Percentiles rank a stretch among this genome's conserved stretches.
phyloP scores from a whole-genome alignment of 1,284 basidiomycete species.

The Trametes pubescens region DNA sequence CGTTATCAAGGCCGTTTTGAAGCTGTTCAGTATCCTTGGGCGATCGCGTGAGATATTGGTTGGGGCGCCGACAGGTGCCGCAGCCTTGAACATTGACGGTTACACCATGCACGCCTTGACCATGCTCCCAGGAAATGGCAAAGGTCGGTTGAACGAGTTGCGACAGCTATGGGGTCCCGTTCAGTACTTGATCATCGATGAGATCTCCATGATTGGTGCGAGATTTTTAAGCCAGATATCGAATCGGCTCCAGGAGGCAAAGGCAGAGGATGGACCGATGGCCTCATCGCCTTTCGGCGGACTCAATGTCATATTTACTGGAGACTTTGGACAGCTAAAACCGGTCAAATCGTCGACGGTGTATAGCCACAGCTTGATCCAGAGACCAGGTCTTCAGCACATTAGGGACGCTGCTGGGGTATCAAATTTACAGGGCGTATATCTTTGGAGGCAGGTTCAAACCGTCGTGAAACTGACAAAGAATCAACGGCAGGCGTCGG shows the following conservation, averaged over 20 bases:
- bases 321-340: constrained; percentile 28
- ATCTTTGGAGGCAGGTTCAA: not conserved
- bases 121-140: constrained; percentile 6
- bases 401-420: not conserved
- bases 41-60: constrained; percentile 1
- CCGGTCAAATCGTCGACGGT: constrained; percentile 14
- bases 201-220: constrained; percentile 17
- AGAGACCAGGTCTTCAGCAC: not conserved
- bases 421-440: not conserved
- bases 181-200: constrained; percentile 9
- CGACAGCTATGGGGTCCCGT: not conserved
- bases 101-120: constrained; percentile 26
- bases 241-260: constrained; percentile 2
- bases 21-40: not conserved
- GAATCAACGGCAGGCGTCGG: constrained; percentile 1
- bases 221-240: not conserved
- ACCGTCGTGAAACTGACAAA: not conserved
- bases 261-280: not conserved
- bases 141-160: not conserved
- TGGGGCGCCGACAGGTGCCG: constrained; percentile 22
- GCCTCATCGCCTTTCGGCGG: constrained; percentile 19
- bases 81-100: constrained; percentile 19
- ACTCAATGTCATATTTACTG: constrained; percentile 27
- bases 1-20: constrained; percentile 24
- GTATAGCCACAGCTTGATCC: constrained; percentile 5